phyloP scores from a whole-genome alignment of 371 early-diverging fungal species.

The Apophysomyces trapeziformis region DNA sequence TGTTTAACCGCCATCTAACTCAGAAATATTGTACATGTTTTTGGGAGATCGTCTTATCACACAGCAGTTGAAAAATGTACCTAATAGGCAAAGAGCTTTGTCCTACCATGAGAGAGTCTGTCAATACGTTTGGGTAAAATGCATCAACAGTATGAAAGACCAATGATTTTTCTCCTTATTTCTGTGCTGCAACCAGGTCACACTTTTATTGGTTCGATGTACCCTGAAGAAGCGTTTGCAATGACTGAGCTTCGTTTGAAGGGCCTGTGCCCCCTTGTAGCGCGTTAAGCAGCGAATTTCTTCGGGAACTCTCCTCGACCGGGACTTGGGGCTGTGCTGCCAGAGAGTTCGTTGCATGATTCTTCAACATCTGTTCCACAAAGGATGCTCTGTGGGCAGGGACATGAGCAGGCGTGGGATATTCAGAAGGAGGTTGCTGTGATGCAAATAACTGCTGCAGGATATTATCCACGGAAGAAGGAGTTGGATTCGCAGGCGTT shows the following conservation, averaged over 20 bases:
- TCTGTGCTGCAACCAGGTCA: neutral
- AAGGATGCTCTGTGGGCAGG: neutral
- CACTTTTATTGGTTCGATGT: neutral
- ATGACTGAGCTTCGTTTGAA: neutral
- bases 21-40: no score
- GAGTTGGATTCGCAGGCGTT: neutral
- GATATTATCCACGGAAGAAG: neutral
- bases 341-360: neutral
- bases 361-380: conserved; percentile 4
- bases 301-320: neutral
- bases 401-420: neutral
- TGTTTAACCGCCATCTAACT: no score
- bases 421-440: neutral
- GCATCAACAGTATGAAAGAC: no score
- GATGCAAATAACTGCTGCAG: conserved; percentile 5
- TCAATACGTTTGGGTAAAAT: no score
- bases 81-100: no score
- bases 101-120: no score
- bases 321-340: neutral
- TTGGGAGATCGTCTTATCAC: no score
- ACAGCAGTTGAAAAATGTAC: no score
- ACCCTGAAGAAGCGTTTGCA: neutral
- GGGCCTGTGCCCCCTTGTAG: neutral
- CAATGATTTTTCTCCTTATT: neutral
- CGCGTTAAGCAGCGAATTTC: neutral